Evolutionary conservation across 805 yeast genomes (phyloP).

Genomic region (Yamadazyma kitorensis): DNA sequence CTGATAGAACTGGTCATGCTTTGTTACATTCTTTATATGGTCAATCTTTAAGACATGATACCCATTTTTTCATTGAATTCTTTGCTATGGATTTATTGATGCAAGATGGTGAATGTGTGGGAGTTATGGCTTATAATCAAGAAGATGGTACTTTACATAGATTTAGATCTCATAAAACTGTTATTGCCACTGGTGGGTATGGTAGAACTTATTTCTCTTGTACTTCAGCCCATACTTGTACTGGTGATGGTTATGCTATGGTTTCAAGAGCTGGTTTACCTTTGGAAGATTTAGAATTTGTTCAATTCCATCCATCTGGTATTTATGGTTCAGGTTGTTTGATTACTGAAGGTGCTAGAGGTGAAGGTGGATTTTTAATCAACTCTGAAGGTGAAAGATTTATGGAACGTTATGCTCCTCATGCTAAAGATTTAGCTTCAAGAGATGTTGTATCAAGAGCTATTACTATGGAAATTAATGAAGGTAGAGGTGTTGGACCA

Average conservation of each 20-base stretch:
- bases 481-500: slow-evolving; percentile 99
- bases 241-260: slow-evolving; percentile 99
- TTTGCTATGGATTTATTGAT: slow-evolving; percentile 92
- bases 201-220: slow-evolving; percentile 98
- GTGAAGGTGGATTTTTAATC: slow-evolving; percentile 98
- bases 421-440: slow-evolving; percentile 96
- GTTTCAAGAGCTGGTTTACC: slow-evolving; percentile 98
- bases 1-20: slow-evolving; percentile 99
- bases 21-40: slow-evolving; percentile 93
- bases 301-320: slow-evolving; percentile 99
- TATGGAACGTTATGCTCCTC: slow-evolving; percentile 99
- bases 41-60: slow-evolving; percentile 93
- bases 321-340: slow-evolving; percentile 98
- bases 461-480: slow-evolving; percentile 97
- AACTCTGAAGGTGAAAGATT: slow-evolving; percentile 98
- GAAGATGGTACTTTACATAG: slow-evolving; percentile 99
- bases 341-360: slow-evolving; percentile 99
- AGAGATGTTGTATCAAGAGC: slow-evolving; percentile 99
- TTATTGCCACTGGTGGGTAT: slow-evolving; percentile 97
- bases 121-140: slow-evolving; percentile 96
- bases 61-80: slow-evolving; percentile 96
- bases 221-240: slow-evolving; percentile 99
- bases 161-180: slow-evolving; percentile 94
- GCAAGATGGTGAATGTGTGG: slow-evolving; percentile 95
- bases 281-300: slow-evolving; percentile 93